Evolutionary conservation across 2,329 filamentous ascomycete species (phyloP).

Genomic region (Penicillium psychrosexuale): DNA sequence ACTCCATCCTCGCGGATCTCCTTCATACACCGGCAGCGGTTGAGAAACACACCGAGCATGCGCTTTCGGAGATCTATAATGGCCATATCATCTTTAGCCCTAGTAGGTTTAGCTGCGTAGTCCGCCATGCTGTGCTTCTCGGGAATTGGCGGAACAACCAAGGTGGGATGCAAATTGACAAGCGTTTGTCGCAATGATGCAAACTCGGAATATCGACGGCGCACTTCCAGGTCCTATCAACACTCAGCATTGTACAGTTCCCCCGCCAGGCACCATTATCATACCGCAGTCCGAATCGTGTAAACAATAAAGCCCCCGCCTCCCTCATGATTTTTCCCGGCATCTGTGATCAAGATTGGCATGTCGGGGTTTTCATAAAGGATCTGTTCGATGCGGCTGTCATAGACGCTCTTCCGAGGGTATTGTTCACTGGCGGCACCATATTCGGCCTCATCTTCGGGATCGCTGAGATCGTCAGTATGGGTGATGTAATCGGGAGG

Average conservation of each 20-base stretch:
- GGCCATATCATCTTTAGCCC: slow-evolving; percentile 93
- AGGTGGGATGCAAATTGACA: slow-evolving; percentile 85
- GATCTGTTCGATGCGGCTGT: slow-evolving; percentile 95
- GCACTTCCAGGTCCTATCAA: slow-evolving; percentile 83
- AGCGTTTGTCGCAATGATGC: slow-evolving; percentile 84
- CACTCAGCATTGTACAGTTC: slow-evolving; percentile 5
- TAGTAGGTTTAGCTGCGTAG: slow-evolving; percentile 96
- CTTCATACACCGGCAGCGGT: slow-evolving; percentile 89
- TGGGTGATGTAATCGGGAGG: slow-evolving; percentile 57
- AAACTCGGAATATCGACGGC: slow-evolving; percentile 94
- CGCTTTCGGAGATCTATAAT: slow-evolving; percentile 96
- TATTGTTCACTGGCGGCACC: slow-evolving; percentile 48
- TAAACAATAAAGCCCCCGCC: slow-evolving; percentile 95
- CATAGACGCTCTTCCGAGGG: slow-evolving; percentile 74
- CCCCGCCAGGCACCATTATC: slow-evolving; percentile 22
- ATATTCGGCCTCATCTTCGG: slow-evolving; percentile 56
- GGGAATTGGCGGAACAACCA: slow-evolving; percentile 94
- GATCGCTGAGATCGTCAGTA: slow-evolving; percentile 55
- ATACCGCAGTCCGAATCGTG: slow-evolving; percentile 89
- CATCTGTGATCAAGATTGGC: slow-evolving; percentile 87
- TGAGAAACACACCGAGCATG: slow-evolving; percentile 94
- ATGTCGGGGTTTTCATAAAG: slow-evolving; percentile 91
- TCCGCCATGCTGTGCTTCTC: slow-evolving; percentile 99
- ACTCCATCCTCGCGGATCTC: slow-evolving; percentile 89
- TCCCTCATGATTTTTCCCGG: slow-evolving; percentile 90